Conservation (phyloP, 2,329 filamentous ascomycete genomes). For the Alternaria arborescens region DNA sequence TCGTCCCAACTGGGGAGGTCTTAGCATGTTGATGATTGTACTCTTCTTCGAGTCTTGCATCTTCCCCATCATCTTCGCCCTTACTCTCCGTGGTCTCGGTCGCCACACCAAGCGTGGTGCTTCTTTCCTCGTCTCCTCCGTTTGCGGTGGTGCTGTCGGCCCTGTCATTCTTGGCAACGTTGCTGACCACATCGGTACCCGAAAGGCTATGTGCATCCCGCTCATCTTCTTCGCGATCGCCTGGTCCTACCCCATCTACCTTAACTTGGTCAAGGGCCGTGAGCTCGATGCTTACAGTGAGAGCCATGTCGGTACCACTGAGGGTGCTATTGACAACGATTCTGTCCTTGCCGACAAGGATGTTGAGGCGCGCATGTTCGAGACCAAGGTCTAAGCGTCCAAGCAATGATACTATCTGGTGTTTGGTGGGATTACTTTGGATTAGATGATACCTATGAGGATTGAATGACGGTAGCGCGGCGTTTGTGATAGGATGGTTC, state of each 20-base stretch:
- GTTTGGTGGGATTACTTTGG: background rate
- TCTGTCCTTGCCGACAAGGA: slow-evolving; percentile 38
- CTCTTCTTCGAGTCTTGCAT: slow-evolving; percentile 52
- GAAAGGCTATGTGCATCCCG: slow-evolving; percentile 49
- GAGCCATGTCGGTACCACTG: slow-evolving; percentile 39
- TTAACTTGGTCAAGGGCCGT: slow-evolving; percentile 45
- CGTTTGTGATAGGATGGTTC: background rate
- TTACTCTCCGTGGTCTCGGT: slow-evolving; percentile 49
- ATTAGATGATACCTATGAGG: slow-evolving; percentile 6
- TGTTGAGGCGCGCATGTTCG: slow-evolving; percentile 31
- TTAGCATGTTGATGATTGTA: slow-evolving; percentile 49
- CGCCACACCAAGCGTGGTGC: slow-evolving; percentile 53
- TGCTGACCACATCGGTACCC: slow-evolving; percentile 43
- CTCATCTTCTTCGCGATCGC: slow-evolving; percentile 47
- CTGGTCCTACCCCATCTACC: slow-evolving; percentile 50
- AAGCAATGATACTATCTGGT: background rate
- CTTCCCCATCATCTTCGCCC: slow-evolving; percentile 52
- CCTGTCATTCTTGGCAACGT: slow-evolving; percentile 50
- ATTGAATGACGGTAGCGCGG: background rate
- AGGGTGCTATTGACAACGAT: slow-evolving; percentile 36
- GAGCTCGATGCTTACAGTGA: slow-evolving; percentile 50
- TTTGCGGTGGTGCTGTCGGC: slow-evolving; percentile 49
- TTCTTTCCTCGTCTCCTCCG: slow-evolving; percentile 48
- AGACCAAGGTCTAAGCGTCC: slow-evolving; percentile 18
- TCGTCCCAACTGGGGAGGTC: slow-evolving; percentile 47